phyloP scores from a whole-genome alignment of 306 rosid genomes.

The Hippophae gyantsensis region DNA sequence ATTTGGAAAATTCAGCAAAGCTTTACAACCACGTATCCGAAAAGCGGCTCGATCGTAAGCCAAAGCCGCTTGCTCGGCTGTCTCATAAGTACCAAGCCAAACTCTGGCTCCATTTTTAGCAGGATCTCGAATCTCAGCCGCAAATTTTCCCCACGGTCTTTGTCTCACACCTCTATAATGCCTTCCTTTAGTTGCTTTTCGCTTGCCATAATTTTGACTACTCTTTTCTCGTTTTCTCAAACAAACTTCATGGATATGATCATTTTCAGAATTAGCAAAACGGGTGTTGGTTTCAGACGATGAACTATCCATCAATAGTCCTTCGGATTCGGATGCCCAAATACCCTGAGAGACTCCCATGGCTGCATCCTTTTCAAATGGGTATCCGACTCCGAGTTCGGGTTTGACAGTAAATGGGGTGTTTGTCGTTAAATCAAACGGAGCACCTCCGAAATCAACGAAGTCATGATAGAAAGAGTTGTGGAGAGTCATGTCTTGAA shows the following conservation, averaged over 20 bases:
- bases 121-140: constrained; percentile 56
- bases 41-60: constrained; percentile 58
- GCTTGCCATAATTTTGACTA: background rate
- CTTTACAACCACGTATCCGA: constrained; percentile 44
- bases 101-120: constrained; percentile 41
- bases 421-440: constrained; percentile 12
- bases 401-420: background rate
- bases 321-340: background rate
- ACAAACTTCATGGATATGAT: background rate
- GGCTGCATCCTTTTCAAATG: background rate
- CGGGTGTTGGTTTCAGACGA: background rate
- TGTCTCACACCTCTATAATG: constrained; percentile 45
- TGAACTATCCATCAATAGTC: background rate
- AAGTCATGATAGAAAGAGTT: constrained; percentile 34
- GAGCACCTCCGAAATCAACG: constrained; percentile 34
- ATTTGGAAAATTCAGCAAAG: constrained; percentile 51
- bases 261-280: background rate
- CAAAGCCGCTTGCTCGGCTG: constrained; percentile 52
- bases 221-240: background rate
- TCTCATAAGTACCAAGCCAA: constrained; percentile 59
- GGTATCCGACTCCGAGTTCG: background rate
- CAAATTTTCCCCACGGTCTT: constrained; percentile 52
- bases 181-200: constrained; percentile 8
- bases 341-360: background rate
- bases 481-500: constrained; percentile 44